These are phyloP conservation scores for Boletus smithii DNA, from an alignment of 1,284 basidiomycete genomes.

Conservation along the genomic window DNA sequence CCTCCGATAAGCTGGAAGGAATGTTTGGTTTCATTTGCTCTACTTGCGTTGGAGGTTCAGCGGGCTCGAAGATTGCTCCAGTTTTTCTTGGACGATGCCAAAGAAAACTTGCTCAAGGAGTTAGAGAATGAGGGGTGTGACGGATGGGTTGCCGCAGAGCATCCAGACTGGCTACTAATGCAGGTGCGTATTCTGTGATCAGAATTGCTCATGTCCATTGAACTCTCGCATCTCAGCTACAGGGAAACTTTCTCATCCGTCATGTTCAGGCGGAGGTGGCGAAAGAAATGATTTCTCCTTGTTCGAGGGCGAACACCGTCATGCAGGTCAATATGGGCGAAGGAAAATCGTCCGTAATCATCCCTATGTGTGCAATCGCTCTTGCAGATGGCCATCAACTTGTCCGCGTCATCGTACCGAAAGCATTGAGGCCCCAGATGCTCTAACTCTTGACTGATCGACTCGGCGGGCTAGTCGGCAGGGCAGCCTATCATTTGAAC, in stretches of 20 bases:
- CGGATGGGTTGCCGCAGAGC: background rate
- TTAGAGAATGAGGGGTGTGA: background rate
- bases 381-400: too few species aligned
- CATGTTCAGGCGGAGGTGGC: background rate
- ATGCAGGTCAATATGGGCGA: too few species aligned
- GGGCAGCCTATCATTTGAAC: too few species aligned
- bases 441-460: background rate
- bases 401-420: background rate
- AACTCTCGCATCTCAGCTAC: background rate
- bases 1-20: background rate
- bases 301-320: too few species aligned
- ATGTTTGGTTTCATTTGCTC: background rate
- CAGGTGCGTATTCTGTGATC: background rate
- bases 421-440: background rate
- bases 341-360: conserved; percentile 1
- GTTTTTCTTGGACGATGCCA: background rate
- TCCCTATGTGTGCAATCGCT: too few species aligned
- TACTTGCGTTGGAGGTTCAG: background rate
- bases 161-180: background rate
- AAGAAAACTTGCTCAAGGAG: background rate
- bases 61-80: background rate
- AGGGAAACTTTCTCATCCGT: background rate
- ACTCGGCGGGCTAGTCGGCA: background rate
- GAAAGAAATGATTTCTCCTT: background rate
- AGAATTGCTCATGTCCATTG: background rate